Evolutionary conservation across 2,329 filamentous ascomycete genomes (phyloP).

Genomic region (Periconia macrospinosa): DNA sequence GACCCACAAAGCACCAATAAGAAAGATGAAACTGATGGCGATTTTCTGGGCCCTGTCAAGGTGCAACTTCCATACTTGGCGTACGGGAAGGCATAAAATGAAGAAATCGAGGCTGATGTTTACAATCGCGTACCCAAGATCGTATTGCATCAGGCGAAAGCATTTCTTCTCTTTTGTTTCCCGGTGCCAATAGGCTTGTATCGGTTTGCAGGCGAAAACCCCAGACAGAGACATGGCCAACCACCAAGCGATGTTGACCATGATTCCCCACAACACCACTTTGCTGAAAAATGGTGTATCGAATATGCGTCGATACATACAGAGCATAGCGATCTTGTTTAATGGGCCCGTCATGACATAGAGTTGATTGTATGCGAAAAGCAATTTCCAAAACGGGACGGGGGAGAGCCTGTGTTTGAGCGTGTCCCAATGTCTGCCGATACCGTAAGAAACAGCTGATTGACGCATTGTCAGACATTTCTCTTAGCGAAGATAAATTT

Average conservation of each 20-base stretch:
- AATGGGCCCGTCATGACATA: slow-evolving; percentile 4
- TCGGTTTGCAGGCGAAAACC: slow-evolving; percentile 1
- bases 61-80: slow-evolving; percentile 2
- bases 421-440: slow-evolving; percentile 1
- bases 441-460: not conserved
- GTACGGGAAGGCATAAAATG: slow-evolving; percentile 9
- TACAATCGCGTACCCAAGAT: not conserved
- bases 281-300: slow-evolving; percentile 2
- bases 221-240: slow-evolving; percentile 1
- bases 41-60: not conserved
- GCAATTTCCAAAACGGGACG: slow-evolving; percentile 2
- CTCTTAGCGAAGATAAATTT: no score
- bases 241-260: slow-evolving; percentile 1
- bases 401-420: not conserved
- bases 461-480: no score
- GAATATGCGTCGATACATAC: slow-evolving; percentile 4
- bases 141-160: not conserved
- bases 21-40: slow-evolving; percentile 1
- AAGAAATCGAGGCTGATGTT: slow-evolving; percentile 4
- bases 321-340: slow-evolving; percentile 2
- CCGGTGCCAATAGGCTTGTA: slow-evolving; percentile 1
- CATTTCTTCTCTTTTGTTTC: slow-evolving; percentile 1
- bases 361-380: slow-evolving; percentile 4
- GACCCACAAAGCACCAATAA: slow-evolving; percentile 3
- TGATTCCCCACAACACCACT: not conserved